These are phyloP conservation scores for Rhodotorula toruloides DNA, from an alignment of 768 basidiomycete species.

Conservation along the genomic window DNA sequence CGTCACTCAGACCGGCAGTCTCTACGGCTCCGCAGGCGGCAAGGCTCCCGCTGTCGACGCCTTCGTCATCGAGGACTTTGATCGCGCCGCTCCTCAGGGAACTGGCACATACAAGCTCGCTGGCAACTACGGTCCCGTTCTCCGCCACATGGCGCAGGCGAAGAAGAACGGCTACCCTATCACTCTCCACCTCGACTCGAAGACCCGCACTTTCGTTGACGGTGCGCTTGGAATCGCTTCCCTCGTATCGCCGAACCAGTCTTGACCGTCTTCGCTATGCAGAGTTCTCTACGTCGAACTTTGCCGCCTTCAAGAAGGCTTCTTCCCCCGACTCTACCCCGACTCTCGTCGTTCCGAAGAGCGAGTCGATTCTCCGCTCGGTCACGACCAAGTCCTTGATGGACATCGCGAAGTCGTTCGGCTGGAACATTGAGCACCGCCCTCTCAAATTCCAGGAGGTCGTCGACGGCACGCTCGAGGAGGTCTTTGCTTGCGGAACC, in stretches of 20 bases:
- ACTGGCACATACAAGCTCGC: constrained; percentile 31
- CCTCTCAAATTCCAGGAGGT: constrained; percentile 40
- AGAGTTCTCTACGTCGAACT: constrained; percentile 44
- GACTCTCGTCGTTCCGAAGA: constrained; percentile 39
- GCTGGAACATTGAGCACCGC: constrained; percentile 39
- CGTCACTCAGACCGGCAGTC: constrained; percentile 39
- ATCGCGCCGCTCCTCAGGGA: constrained; percentile 41
- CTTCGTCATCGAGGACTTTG: constrained; percentile 39
- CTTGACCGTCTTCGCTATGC: no score
- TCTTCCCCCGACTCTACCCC: constrained; percentile 8
- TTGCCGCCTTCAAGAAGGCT: constrained; percentile 33
- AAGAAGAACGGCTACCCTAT: constrained; percentile 41
- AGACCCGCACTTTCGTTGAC: constrained; percentile 33
- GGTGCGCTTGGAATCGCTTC: no score
- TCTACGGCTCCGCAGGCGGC: constrained; percentile 39
- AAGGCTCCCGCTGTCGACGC: constrained; percentile 41
- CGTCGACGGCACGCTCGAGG: constrained; percentile 37
- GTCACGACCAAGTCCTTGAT: constrained; percentile 42
- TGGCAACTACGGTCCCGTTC: constrained; percentile 29
- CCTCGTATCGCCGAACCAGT: no score
- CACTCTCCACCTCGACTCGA: constrained; percentile 42
- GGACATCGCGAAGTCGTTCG: constrained; percentile 36
- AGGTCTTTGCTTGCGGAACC: constrained; percentile 42
- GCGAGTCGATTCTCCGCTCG: constrained; percentile 39
- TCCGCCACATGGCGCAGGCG: constrained; percentile 31